Evolutionary conservation across 2,329 filamentous ascomycete genomes (phyloP).

Genomic region (Fusarium proliferatum): DNA sequence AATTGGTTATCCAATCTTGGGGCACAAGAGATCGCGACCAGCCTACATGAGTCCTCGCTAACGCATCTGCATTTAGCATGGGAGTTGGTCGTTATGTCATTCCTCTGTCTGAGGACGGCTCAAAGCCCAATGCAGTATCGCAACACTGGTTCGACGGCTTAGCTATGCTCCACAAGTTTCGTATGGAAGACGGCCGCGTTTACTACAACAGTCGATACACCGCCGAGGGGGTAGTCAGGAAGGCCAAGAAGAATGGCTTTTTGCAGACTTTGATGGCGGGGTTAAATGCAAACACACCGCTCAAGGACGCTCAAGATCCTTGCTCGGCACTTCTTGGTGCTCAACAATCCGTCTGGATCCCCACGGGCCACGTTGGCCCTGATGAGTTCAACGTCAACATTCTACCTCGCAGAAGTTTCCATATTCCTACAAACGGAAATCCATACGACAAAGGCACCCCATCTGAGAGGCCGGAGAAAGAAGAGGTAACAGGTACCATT

Average conservation of each 20-base stretch:
- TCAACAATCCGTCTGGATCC: background rate
- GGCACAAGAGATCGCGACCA: background rate
- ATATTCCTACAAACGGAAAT: background rate
- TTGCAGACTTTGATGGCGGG: background rate
- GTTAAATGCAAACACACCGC: background rate
- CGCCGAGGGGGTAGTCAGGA: background rate
- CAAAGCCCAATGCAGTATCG: background rate
- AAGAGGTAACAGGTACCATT: background rate
- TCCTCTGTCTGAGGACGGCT: background rate
- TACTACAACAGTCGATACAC: background rate
- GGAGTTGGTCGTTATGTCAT: background rate
- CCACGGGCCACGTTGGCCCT: background rate
- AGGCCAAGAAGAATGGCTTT: background rate
- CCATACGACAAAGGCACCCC: background rate
- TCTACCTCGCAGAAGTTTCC: background rate
- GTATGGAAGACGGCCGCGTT: background rate
- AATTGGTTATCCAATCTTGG: accelerated
- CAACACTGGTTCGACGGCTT: background rate
- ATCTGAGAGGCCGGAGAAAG: background rate
- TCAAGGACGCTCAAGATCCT: background rate
- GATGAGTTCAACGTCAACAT: background rate
- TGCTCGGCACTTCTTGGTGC: background rate
- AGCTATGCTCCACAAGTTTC: background rate
- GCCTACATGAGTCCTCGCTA: background rate
- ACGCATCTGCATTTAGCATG: accelerated